Conservation (phyloP, 345 rosid species). For the Carallia brachiata region DNA sequence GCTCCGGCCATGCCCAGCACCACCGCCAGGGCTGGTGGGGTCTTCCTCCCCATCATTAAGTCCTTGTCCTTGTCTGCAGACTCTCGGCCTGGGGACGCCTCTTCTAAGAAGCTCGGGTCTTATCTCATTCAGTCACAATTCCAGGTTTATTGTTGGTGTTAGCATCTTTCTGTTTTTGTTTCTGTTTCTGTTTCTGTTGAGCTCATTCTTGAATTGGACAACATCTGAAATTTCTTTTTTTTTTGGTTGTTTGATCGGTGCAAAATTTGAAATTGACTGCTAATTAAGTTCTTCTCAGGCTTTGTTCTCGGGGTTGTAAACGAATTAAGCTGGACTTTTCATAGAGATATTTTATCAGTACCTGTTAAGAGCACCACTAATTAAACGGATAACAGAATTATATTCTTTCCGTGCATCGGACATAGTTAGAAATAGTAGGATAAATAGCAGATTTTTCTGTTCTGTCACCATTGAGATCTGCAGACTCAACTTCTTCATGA, state of each 20-base stretch:
- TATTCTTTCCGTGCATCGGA: no score
- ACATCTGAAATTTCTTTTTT: not conserved
- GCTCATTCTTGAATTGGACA: not conserved
- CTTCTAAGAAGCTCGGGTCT: constrained; percentile 73
- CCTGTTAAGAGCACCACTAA: no score
- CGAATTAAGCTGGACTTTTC: no score
- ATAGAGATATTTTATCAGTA: no score
- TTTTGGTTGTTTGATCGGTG: not conserved
- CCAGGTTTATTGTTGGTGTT: constrained; percentile 47
- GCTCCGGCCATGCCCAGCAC: constrained; percentile 98
- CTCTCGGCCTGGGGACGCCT: constrained; percentile 69
- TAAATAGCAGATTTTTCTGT: no score
- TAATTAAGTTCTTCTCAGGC: no score
- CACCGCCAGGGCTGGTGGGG: constrained; percentile 92
- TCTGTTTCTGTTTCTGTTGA: not conserved
- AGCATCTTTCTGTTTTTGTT: not conserved
- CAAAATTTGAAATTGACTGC: no score
- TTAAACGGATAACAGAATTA: no score
- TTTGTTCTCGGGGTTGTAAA: no score
- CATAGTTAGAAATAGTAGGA: no score
- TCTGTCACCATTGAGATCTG: no score
- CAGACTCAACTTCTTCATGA: no score
- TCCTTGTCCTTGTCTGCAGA: constrained; percentile 77
- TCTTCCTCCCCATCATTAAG: constrained; percentile 87
- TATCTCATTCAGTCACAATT: constrained; percentile 77